Percentiles rank a stretch among this genome's conserved stretches.
phyloP scores from a whole-genome alignment of 495 filamentous ascomycete genomes.

The Recurvomyces mirabilis region DNA sequence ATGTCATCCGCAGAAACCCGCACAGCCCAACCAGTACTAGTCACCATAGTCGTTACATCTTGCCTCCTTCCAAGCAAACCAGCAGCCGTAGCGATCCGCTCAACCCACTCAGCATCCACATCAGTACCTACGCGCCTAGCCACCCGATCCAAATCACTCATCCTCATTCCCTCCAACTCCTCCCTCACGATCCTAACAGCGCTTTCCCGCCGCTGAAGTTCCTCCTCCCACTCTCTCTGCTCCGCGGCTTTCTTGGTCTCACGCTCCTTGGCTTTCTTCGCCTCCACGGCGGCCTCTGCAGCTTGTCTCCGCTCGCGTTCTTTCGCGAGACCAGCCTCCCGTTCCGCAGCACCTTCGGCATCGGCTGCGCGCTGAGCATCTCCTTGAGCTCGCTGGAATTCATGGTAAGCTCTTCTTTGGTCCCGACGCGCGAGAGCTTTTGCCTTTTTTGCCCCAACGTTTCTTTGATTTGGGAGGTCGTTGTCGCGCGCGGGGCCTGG shows the following conservation, averaged over 20 bases:
- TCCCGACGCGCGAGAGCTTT: slow-evolving; percentile 37
- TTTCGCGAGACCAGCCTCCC: slow-evolving; percentile 29
- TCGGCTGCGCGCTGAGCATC: slow-evolving; percentile 29
- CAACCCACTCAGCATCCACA: slow-evolving; percentile 27
- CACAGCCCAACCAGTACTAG: slow-evolving; percentile 27
- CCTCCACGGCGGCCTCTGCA: slow-evolving; percentile 32
- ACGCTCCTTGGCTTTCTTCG: slow-evolving; percentile 18
- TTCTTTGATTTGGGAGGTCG: slow-evolving; percentile 20
- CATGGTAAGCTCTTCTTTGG: slow-evolving; percentile 39
- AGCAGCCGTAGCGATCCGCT: slow-evolving; percentile 23
- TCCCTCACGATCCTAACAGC: slow-evolving; percentile 25
- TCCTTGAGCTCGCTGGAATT: slow-evolving; percentile 35
- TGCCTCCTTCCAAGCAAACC: slow-evolving; percentile 22
- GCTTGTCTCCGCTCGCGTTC: slow-evolving; percentile 33
- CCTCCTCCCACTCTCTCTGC: slow-evolving; percentile 23
- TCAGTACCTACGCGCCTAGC: slow-evolving; percentile 22
- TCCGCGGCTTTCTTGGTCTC: slow-evolving; percentile 9
- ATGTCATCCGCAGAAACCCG: slow-evolving; percentile 23
- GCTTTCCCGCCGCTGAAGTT: slow-evolving; percentile 26
- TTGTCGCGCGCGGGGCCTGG: slow-evolving; percentile 1
- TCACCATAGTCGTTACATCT: slow-evolving; percentile 23
- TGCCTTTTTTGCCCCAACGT: slow-evolving; percentile 39
- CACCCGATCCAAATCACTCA: slow-evolving; percentile 24
- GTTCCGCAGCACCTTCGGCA: slow-evolving; percentile 28
- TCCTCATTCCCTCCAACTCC: slow-evolving; percentile 22